These are phyloP conservation scores for Pyracantha coccinea DNA, from an alignment of 331 rosid genomes.

Conservation along the genomic window DNA sequence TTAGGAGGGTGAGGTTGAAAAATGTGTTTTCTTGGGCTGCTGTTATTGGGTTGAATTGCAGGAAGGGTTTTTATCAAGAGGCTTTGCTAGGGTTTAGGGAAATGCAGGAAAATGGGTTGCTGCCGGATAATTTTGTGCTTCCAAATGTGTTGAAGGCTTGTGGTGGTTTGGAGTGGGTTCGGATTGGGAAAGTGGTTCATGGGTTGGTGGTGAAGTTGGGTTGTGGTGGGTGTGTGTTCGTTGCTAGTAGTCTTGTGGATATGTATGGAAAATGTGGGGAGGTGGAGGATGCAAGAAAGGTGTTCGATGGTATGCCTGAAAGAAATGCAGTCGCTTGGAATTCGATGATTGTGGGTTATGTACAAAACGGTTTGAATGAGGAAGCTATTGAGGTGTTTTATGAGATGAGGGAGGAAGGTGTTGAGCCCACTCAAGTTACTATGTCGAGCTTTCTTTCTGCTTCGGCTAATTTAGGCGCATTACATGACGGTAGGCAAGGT, in stretches of 20 bases:
- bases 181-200: slow-evolving; percentile 56
- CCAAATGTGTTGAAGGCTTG: slow-evolving; percentile 84
- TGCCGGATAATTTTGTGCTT: slow-evolving; percentile 65
- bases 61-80: slow-evolving; percentile 38
- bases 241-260: slow-evolving; percentile 61
- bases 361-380: slow-evolving; percentile 50
- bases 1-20: slow-evolving; percentile 22
- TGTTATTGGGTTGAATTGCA: slow-evolving; percentile 51
- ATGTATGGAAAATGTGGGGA: slow-evolving; percentile 85
- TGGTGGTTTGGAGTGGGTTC: slow-evolving; percentile 43
- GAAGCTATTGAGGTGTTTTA: slow-evolving; percentile 50
- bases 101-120: slow-evolving; percentile 48
- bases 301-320: slow-evolving; percentile 53
- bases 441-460: slow-evolving; percentile 60
- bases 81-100: slow-evolving; percentile 38
- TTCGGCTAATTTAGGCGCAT: slow-evolving; percentile 47
- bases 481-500: slow-evolving; percentile 69
- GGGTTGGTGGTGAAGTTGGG: slow-evolving; percentile 48
- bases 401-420: slow-evolving; percentile 44
- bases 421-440: slow-evolving; percentile 50
- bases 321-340: slow-evolving; percentile 70
- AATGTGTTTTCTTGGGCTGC: slow-evolving; percentile 87
- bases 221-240: slow-evolving; percentile 48
- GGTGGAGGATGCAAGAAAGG: slow-evolving; percentile 51
- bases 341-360: slow-evolving; percentile 51